phyloP scores from a whole-genome alignment of 2,329 filamentous ascomycete genomes.

The Fusarium continuum region DNA sequence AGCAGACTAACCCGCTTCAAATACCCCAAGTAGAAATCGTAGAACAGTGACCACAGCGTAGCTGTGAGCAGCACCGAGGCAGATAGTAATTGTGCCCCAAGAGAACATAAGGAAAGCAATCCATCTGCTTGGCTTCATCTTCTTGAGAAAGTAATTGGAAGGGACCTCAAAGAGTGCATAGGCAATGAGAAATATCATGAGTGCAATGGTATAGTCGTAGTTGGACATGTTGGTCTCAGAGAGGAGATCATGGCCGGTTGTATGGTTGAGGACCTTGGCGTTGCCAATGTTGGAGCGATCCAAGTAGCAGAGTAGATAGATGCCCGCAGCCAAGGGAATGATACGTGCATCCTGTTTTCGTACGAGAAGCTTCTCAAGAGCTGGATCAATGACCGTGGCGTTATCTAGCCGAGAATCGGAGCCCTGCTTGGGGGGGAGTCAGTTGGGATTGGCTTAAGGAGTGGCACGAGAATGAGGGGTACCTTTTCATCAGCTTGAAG shows the following conservation, averaged over 20 bases:
- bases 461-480: neutral
- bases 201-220: constrained; percentile 66
- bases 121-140: constrained; percentile 59
- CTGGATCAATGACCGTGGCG: constrained; percentile 6
- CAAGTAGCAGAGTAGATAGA: constrained; percentile 57
- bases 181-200: constrained; percentile 52
- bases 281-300: constrained; percentile 62
- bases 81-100: constrained; percentile 53
- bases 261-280: constrained; percentile 50
- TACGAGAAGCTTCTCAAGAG: constrained; percentile 13
- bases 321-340: constrained; percentile 35
- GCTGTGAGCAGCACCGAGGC: constrained; percentile 52
- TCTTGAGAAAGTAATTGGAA: constrained; percentile 57
- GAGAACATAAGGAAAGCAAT: constrained; percentile 46
- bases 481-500: constrained; percentile 22
- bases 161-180: constrained; percentile 66
- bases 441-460: neutral
- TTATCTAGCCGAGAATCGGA: constrained; percentile 20
- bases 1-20: constrained; percentile 41
- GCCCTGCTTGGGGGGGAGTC: neutral
- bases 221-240: constrained; percentile 56
- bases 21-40: constrained; percentile 45
- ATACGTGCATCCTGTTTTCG: constrained; percentile 35
- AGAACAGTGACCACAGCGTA: constrained; percentile 45
- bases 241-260: constrained; percentile 45